Evolutionary conservation across 1,284 basidiomycete genomes (phyloP).

Genomic region (Laetiporus sulphureus): DNA sequence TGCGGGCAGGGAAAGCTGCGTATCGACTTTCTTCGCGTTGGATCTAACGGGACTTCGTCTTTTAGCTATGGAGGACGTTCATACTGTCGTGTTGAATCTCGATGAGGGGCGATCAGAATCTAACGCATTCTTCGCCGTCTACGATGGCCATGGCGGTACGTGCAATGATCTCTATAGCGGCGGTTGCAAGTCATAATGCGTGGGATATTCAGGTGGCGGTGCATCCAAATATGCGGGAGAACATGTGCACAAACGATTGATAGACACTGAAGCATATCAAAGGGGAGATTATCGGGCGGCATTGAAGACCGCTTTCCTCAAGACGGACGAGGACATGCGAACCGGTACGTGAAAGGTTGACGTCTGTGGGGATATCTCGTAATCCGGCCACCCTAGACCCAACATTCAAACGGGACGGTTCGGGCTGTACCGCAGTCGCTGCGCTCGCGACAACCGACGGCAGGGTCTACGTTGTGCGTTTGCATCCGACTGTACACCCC

Average conservation of each 20-base stretch:
- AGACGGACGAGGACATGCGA: constrained; percentile 91
- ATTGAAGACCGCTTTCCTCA: constrained; percentile 86
- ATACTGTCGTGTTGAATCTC: constrained; percentile 74
- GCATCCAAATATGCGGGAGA: constrained; percentile 91
- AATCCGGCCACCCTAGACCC: no score
- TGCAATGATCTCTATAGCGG: constrained; percentile 5
- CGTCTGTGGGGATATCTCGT: no score
- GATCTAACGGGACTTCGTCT: constrained; percentile 10
- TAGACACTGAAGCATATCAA: constrained; percentile 69
- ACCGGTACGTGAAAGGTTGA: constrained; percentile 49
- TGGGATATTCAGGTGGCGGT: constrained; percentile 55
- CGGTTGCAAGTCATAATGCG: constrained; percentile 1
- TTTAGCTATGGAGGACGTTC: constrained; percentile 96
- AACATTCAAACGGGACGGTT: constrained; percentile 89
- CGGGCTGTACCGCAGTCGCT: constrained; percentile 95
- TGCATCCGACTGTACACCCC: neutral
- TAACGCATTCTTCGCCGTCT: constrained; percentile 91
- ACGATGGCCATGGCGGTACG: constrained; percentile 97
- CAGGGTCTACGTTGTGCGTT: constrained; percentile 74
- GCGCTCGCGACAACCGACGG: constrained; percentile 76
- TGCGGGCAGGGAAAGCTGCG: neutral
- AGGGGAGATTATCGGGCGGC: constrained; percentile 69
- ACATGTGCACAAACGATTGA: constrained; percentile 80
- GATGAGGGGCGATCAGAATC: constrained; percentile 45
- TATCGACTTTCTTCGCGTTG: constrained; percentile 56